phyloP scores from a whole-genome alignment of 805 yeast species.

The Wickerhamiella dianesei region DNA sequence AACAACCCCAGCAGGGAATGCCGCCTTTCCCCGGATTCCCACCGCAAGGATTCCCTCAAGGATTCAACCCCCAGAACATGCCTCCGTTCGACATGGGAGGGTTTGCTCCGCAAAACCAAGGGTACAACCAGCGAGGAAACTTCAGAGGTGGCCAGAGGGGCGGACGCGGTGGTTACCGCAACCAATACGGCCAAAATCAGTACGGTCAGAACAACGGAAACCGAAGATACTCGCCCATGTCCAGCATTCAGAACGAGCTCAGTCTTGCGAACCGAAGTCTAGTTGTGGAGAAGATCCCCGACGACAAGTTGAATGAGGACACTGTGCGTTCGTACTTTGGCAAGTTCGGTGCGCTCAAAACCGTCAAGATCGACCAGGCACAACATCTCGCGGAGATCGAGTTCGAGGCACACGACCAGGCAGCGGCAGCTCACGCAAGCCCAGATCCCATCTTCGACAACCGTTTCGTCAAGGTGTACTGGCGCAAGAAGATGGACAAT shows the following conservation, averaged over 20 bases:
- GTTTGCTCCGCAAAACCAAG: not conserved
- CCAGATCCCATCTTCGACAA: conserved; percentile 36
- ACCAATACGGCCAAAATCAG: conserved; percentile 9
- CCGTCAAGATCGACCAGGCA: conserved; percentile 22
- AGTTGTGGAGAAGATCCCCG: conserved; percentile 33
- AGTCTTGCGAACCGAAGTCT: conserved; percentile 24
- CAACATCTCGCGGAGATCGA: conserved; percentile 29
- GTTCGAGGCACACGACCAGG: conserved; percentile 27
- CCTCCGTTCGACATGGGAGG: conserved; percentile 2
- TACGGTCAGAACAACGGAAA: conserved; percentile 1
- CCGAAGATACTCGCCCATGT: conserved; percentile 2
- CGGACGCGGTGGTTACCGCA: not conserved
- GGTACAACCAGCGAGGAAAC: not conserved
- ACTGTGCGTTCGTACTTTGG: conserved; percentile 27
- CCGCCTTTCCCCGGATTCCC: conserved; percentile 1
- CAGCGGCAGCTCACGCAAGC: conserved; percentile 31
- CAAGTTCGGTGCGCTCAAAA: conserved; percentile 30
- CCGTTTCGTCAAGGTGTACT: conserved; percentile 36
- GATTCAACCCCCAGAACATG: not conserved
- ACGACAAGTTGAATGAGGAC: conserved; percentile 29
- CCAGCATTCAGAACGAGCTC: conserved; percentile 16
- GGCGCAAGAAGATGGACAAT: conserved; percentile 22
- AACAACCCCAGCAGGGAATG: not conserved
- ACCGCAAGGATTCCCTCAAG: conserved; percentile 1
- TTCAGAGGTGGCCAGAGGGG: not conserved